Evolutionary conservation across 1,139 yeast genomes (phyloP).

Genomic region (Saccharomyces hybrid): DNA sequence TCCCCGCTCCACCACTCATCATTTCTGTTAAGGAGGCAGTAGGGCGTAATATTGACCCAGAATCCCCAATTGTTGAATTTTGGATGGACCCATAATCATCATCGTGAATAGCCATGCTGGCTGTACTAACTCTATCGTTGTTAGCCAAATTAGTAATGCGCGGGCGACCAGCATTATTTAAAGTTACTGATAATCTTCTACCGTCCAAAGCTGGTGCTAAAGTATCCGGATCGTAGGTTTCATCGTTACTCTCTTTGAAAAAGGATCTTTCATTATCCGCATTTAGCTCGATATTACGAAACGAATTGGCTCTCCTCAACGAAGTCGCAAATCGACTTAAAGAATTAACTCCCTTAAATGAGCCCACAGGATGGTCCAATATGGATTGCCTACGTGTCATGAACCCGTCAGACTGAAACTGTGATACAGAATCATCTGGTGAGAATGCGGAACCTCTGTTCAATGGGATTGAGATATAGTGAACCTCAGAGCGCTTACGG

Average conservation of each 20-base stretch:
- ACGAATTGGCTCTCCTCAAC: constrained; percentile 68
- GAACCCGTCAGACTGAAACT: constrained; percentile 7
- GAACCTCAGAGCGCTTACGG: constrained; percentile 15
- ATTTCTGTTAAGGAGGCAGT: constrained; percentile 23
- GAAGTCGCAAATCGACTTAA: constrained; percentile 74
- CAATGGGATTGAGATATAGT: constrained; percentile 31
- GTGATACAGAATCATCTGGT: constrained; percentile 9
- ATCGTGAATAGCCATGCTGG: constrained; percentile 13
- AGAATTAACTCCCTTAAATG: constrained; percentile 58
- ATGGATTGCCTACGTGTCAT: constrained; percentile 29
- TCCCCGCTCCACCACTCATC: constrained; percentile 12
- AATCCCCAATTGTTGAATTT: constrained; percentile 21
- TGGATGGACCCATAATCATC: constrained; percentile 30
- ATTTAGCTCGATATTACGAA: constrained; percentile 45
- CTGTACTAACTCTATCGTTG: constrained; percentile 18
- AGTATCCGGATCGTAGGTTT: constrained; percentile 64
- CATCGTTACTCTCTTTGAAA: constrained; percentile 48
- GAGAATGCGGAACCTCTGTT: constrained; percentile 16
- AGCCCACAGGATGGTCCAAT: constrained; percentile 32
- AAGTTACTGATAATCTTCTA: constrained; percentile 47
- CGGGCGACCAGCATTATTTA: constrained; percentile 22
- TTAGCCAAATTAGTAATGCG: constrained; percentile 9
- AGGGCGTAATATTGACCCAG: constrained; percentile 19
- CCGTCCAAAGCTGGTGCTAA: constrained; percentile 62
- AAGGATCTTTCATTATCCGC: constrained; percentile 40